Evolutionary conservation across 139 green algal genomes (phyloP).

Genomic region (Mesotaenium endlicherianum): DNA sequence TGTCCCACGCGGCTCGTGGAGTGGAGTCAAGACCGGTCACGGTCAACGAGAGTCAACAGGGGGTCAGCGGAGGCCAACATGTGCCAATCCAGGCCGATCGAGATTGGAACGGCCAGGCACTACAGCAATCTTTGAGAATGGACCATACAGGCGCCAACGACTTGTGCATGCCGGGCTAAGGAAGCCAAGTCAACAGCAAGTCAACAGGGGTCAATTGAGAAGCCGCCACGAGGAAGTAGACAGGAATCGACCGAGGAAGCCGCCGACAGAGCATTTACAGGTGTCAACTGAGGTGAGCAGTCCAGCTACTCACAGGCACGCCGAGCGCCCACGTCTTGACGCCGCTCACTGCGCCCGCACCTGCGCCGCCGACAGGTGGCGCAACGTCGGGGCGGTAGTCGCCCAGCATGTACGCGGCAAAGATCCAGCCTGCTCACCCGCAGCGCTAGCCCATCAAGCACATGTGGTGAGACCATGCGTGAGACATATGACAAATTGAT

Average conservation of each 20-base stretch:
- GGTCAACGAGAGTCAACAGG: background rate
- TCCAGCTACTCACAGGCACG: slow-evolving; percentile 26
- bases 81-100: background rate
- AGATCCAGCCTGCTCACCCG: slow-evolving; percentile 10
- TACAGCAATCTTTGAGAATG: too few species aligned
- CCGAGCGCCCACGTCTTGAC: slow-evolving; percentile 29
- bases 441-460: too few species aligned
- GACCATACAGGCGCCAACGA: too few species aligned
- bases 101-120: background rate
- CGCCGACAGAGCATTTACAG: background rate
- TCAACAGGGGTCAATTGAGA: too few species aligned
- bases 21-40: background rate
- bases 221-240: too few species aligned
- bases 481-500: too few species aligned
- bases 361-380: background rate
- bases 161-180: too few species aligned
- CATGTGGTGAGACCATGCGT: too few species aligned
- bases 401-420: slow-evolving; percentile 3
- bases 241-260: too few species aligned
- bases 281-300: background rate
- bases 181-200: too few species aligned
- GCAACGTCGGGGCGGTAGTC: slow-evolving; percentile 15
- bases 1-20: background rate
- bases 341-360: background rate
- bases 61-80: background rate